Evolutionary conservation across 805 yeast species (phyloP), one percentile per base, ranked within the genome.

Genomic region (Schwanniomyces vanrijiae): DNA sequence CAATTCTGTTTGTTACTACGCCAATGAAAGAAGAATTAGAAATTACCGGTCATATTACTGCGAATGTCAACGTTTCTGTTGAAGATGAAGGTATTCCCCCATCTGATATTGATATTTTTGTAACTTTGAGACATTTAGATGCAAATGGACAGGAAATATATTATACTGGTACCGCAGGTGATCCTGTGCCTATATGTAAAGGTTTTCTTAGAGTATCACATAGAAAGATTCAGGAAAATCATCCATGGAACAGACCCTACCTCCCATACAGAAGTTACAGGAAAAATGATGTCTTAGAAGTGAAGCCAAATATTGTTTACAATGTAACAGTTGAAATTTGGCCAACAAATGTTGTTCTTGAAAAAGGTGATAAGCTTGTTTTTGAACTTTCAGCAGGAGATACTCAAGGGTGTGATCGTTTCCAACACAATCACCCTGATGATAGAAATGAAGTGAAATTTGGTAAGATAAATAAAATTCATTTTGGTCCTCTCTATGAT

Each of bases 341-440:
- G 42, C 42, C 42, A 13, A 39, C 42, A 5, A 39, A 39, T 22
- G 42, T 39, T 14, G 42, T 39, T 24, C 42, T 39, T 24, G 31
- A 39, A 22, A 22, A 22, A 25, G 42, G 42, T 14, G 33, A 39
- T 39, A 39, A n/a, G n/a, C 42, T 39, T n/a, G 42, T 24, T 25
- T 25, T 39, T 18, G 42, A 39, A 25, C 26, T 39, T 39, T 39
- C 42, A 6, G 42, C 26, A 6, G 42, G 42, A 3, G 42, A 39
- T 25, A 39, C 42, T 10, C 42, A 39, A 22, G 42, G 42, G 9
- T 39, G 42, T 25, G 42, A 39, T 16, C 29, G 42, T 14, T 39
- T 39, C 13, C 42, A 39, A 25, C 42, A 39, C 11, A 39, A 8
- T 22, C 42, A 39, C n/a, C 42, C 42, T 11, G 33, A 13, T 16